These are phyloP conservation scores for Arabidopsis lyrata DNA, from an alignment of 441 rosid genomes.

Conservation along the genomic window DNA sequence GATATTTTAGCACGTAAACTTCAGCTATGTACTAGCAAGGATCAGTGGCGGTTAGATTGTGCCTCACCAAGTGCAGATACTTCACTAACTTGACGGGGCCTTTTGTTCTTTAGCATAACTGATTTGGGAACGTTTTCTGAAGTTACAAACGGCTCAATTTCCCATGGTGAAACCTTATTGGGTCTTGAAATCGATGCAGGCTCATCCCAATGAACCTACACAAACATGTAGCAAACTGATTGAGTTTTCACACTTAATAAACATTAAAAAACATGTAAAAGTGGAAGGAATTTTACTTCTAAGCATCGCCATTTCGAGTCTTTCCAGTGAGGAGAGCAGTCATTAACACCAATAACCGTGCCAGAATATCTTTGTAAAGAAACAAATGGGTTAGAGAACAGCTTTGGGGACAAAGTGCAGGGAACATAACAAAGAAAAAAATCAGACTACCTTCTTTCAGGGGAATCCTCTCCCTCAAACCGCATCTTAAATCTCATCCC, in stretches of 20 bases:
- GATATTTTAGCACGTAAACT: conserved; percentile 26
- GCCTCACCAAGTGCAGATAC: conserved; percentile 56
- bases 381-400: conserved; percentile 20
- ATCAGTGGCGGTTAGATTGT: conserved; percentile 24
- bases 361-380: conserved; percentile 62
- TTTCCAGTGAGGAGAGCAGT: conserved; percentile 66
- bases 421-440: neutral
- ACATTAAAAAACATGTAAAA: conserved; percentile 8
- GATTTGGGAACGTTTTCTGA: conserved; percentile 52
- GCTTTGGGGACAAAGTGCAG: conserved; percentile 25
- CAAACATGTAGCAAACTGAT: neutral
- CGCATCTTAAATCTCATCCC: conserved; percentile 77
- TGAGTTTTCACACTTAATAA: conserved; percentile 8
- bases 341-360: conserved; percentile 67
- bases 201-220: conserved; percentile 80
- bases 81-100: conserved; percentile 60
- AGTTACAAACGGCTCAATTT: conserved; percentile 60
- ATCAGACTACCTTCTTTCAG: conserved; percentile 63
- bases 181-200: conserved; percentile 66
- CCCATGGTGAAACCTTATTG: conserved; percentile 74
- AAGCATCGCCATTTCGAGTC: conserved; percentile 73
- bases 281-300: conserved; percentile 49
- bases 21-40: conserved; percentile 13
- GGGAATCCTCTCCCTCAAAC: conserved; percentile 78
- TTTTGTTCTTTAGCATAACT: conserved; percentile 57